Evolutionary conservation across 768 basidiomycete genomes (phyloP).

Genomic region (Termitomyces sp.): DNA sequence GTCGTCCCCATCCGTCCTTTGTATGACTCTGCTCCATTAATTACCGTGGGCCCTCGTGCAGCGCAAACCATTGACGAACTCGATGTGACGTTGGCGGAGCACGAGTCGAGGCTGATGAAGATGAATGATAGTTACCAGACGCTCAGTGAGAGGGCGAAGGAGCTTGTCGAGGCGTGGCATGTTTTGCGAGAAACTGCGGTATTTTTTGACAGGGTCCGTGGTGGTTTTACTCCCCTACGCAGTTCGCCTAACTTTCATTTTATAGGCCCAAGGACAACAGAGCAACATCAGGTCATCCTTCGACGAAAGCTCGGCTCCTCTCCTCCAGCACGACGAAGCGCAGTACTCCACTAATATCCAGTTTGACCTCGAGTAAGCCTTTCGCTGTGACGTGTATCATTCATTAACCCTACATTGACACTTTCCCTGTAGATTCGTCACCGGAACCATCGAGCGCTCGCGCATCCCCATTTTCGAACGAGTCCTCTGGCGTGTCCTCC

Average conservation of each 20-base stretch:
- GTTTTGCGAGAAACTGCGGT: conserved; percentile 94
- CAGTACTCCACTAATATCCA: conserved; percentile 52
- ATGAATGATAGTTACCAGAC: conserved; percentile 95
- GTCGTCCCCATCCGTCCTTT: conserved; percentile 80
- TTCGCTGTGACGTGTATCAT: neutral
- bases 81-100: conserved; percentile 80
- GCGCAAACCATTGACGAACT: conserved; percentile 94
- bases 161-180: conserved; percentile 90
- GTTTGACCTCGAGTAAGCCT: conserved; percentile 84
- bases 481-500: conserved; percentile 95
- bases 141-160: conserved; percentile 78
- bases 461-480: conserved; percentile 94
- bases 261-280: conserved; percentile 74
- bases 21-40: conserved; percentile 80
- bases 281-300: conserved; percentile 83
- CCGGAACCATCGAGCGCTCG: conserved; percentile 92
- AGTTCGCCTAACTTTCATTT: conserved; percentile 8
- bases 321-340: conserved; percentile 86
- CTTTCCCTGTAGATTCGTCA: conserved; percentile 67
- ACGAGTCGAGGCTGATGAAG: conserved; percentile 76
- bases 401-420: neutral
- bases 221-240: neutral
- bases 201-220: conserved; percentile 83
- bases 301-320: conserved; percentile 86
- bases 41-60: conserved; percentile 88